phyloP scores from a whole-genome alignment of 345 rosid species.

The Anastatica hierochuntica region DNA sequence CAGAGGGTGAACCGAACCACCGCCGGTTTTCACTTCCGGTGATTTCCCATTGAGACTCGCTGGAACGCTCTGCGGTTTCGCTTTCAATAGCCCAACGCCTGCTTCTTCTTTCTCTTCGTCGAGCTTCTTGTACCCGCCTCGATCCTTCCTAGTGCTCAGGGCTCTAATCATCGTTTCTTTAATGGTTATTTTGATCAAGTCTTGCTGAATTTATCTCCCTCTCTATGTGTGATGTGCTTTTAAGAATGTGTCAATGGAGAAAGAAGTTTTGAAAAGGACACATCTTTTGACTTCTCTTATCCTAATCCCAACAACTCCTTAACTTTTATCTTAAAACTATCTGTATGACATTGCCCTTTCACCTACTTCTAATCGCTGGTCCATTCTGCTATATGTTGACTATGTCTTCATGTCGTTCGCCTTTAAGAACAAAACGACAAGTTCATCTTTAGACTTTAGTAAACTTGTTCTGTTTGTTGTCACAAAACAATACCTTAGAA shows the following conservation, averaged over 20 bases:
- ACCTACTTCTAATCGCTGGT: constrained; percentile 2
- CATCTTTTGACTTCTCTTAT: constrained; percentile 25
- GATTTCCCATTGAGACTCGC: neutral
- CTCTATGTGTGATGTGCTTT: neutral
- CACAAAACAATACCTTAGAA: neutral
- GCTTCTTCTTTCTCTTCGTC: constrained; percentile 18
- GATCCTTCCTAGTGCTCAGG: constrained; percentile 41
- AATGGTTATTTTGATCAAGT: constrained; percentile 6
- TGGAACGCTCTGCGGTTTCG: constrained; percentile 5
- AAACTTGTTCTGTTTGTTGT: neutral
- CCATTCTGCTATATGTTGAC: constrained; percentile 13
- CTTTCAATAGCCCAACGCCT: constrained; percentile 7
- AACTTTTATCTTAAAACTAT: neutral
- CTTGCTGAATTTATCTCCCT: neutral
- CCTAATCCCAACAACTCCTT: constrained; percentile 10
- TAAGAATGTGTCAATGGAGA: constrained; percentile 3
- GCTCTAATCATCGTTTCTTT: constrained; percentile 47
- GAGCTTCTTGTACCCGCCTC: constrained; percentile 38
- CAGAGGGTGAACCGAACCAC: constrained; percentile 42
- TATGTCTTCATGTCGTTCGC: no score
- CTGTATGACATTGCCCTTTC: neutral
- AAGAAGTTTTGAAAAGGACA: constrained; percentile 18
- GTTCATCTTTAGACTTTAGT: neutral
- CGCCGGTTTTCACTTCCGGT: constrained; percentile 25
- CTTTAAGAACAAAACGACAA: neutral